phyloP scores from a whole-genome alignment of 345 rosid genomes.

The Pugionium cornutum region DNA sequence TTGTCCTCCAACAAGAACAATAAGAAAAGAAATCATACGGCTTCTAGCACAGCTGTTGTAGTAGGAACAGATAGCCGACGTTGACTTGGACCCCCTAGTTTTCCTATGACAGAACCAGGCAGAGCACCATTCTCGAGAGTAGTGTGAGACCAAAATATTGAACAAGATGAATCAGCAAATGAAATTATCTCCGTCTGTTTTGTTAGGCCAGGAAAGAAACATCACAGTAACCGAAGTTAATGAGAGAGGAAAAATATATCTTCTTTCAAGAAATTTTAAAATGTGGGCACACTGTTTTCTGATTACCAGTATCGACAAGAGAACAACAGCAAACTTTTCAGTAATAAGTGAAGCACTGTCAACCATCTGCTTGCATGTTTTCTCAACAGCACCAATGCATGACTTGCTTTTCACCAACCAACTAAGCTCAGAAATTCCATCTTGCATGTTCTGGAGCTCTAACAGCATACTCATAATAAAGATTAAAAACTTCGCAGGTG shows the following conservation, averaged over 20 bases:
- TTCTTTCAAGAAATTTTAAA: constrained; percentile 21
- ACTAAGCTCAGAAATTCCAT: constrained; percentile 44
- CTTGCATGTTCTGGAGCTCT: constrained; percentile 65
- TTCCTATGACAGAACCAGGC: constrained; percentile 78
- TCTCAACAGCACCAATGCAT: constrained; percentile 38
- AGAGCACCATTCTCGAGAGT: constrained; percentile 49
- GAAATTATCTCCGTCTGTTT: constrained; percentile 70
- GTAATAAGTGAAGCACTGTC: constrained; percentile 40
- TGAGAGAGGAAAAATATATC: constrained; percentile 3
- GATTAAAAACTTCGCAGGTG: constrained; percentile 63
- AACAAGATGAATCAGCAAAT: constrained; percentile 63
- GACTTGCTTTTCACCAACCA: constrained; percentile 32
- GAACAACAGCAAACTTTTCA: constrained; percentile 50
- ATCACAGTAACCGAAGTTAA: constrained; percentile 14
- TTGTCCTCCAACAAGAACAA: background rate
- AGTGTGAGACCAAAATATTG: constrained; percentile 58
- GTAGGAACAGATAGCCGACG: constrained; percentile 69
- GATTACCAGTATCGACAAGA: constrained; percentile 60
- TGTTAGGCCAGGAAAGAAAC: constrained; percentile 25
- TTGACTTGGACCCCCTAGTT: constrained; percentile 97
- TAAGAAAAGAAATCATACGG: constrained; percentile 54
- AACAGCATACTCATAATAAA: constrained; percentile 56
- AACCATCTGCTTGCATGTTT: constrained; percentile 38
- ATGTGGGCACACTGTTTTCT: constrained; percentile 15
- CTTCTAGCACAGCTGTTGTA: constrained; percentile 71